These are phyloP conservation scores for Claviceps purpurea DNA, from an alignment of 2,329 filamentous ascomycete species.

Conservation along the genomic window DNA sequence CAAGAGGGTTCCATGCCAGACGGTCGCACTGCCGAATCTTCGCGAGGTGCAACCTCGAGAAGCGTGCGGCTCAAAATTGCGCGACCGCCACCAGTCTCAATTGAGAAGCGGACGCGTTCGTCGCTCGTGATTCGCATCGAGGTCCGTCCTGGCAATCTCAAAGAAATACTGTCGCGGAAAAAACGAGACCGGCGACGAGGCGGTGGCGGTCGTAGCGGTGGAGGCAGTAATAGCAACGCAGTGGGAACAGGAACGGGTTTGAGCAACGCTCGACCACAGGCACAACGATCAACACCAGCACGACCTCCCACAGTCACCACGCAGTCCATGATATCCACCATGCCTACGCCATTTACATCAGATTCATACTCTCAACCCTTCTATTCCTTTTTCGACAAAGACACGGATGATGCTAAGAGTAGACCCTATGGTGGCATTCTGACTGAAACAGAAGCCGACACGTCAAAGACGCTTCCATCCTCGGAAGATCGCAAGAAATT, in stretches of 20 bases:
- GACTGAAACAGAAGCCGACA: slow-evolving; percentile 79
- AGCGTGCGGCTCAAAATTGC: slow-evolving; percentile 41
- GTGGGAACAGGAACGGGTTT: background rate
- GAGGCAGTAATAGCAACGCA: slow-evolving; percentile 9
- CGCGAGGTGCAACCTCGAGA: slow-evolving; percentile 30
- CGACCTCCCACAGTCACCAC: slow-evolving; percentile 3
- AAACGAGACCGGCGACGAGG: slow-evolving; percentile 19
- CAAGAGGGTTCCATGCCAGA: slow-evolving; percentile 23
- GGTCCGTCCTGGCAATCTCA: slow-evolving; percentile 24
- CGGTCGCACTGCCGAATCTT: slow-evolving; percentile 14
- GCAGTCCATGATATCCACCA: slow-evolving; percentile 14
- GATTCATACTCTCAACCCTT: slow-evolving; percentile 62
- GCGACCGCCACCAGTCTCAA: slow-evolving; percentile 25
- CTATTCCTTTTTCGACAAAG: slow-evolving; percentile 79
- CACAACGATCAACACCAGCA: slow-evolving; percentile 11
- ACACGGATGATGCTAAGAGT: slow-evolving; percentile 75
- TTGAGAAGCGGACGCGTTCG: slow-evolving; percentile 24
- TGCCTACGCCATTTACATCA: slow-evolving; percentile 43
- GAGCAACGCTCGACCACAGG: slow-evolving; percentile 8
- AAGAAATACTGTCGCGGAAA: slow-evolving; percentile 22
- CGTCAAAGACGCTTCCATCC: slow-evolving; percentile 71
- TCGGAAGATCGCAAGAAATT: slow-evolving; percentile 74
- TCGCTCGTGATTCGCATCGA: slow-evolving; percentile 23
- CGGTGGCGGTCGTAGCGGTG: slow-evolving; percentile 9
- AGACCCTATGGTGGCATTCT: slow-evolving; percentile 95